Evolutionary conservation across 345 rosid species (phyloP).

Genomic region (Abelmoschus esculentus): DNA sequence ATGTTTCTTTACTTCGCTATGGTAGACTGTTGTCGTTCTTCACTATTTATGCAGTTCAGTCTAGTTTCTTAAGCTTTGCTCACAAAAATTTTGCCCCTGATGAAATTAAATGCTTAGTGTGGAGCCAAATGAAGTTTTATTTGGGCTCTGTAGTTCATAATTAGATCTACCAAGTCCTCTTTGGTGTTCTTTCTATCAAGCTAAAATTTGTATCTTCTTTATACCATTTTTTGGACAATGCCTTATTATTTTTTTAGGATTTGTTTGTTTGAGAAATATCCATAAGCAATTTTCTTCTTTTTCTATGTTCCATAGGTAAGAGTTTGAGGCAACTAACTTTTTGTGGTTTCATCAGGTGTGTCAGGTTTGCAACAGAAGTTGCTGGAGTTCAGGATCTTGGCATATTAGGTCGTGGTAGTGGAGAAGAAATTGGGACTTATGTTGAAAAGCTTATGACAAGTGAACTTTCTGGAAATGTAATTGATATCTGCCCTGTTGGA

Average conservation of each 20-base stretch:
- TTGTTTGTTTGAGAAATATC: not conserved
- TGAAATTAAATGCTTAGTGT: not conserved
- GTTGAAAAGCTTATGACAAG: constrained; percentile 99
- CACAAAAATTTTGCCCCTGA: not conserved
- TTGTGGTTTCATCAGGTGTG: constrained; percentile 56
- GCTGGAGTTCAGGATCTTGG: constrained; percentile 99
- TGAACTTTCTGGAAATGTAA: constrained; percentile 97
- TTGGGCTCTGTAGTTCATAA: not conserved
- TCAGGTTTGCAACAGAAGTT: constrained; percentile 93
- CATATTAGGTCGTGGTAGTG: constrained; percentile 96
- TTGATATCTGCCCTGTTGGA: constrained; percentile 98
- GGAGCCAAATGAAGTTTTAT: not conserved
- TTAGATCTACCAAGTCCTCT: not conserved
- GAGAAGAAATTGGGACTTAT: constrained; percentile 99
- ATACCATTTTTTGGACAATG: not conserved
- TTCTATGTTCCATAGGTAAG: not conserved
- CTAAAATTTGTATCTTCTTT: not conserved
- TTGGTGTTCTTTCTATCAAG: not conserved
- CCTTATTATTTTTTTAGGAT: not conserved
- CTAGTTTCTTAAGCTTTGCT: not conserved
- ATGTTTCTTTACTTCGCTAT: not conserved
- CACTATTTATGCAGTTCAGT: not conserved
- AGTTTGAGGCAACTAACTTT: not conserved
- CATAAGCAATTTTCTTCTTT: not conserved
- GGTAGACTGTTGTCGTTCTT: no score